Percentiles rank a stretch among this genome's conserved stretches.
phyloP scores from a whole-genome alignment of 352 stramenopile genomes.

The Globisporangium mamillatum region DNA sequence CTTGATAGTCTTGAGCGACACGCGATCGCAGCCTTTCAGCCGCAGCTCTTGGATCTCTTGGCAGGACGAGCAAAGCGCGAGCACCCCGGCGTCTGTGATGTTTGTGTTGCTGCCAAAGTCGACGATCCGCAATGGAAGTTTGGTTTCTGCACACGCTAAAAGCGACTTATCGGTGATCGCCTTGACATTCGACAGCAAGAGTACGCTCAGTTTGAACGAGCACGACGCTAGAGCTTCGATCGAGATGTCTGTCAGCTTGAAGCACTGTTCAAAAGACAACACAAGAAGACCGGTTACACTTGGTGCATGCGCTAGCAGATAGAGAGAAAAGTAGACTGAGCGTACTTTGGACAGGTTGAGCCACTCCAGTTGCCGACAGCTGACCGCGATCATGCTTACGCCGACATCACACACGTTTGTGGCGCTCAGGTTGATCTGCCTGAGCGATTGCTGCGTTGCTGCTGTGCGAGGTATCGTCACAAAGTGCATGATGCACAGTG shows the following conservation, averaged over 20 bases:
- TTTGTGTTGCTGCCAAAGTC: slow-evolving; percentile 61
- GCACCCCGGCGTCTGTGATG: slow-evolving; percentile 53
- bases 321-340: too few relatives aligned
- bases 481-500: slow-evolving; percentile 34
- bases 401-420: slow-evolving; percentile 63
- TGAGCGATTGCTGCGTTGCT: slow-evolving; percentile 16
- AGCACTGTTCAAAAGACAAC: slow-evolving; percentile 27
- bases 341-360: slow-evolving; percentile 61
- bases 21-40: slow-evolving; percentile 61
- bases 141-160: slow-evolving; percentile 35
- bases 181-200: slow-evolving; percentile 38
- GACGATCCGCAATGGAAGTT: slow-evolving; percentile 38
- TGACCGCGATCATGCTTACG: slow-evolving; percentile 47
- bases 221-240: slow-evolving; percentile 47
- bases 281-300: not conserved
- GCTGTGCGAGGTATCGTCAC: slow-evolving; percentile 15
- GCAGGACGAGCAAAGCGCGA: slow-evolving; percentile 32
- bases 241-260: slow-evolving; percentile 42
- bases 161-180: slow-evolving; percentile 51
- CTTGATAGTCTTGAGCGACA: slow-evolving; percentile 38
- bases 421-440: slow-evolving; percentile 40
- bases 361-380: slow-evolving; percentile 39
- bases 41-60: slow-evolving; percentile 51
- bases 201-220: slow-evolving; percentile 34
- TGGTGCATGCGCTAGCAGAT: not conserved